A percentile compares a stretch with the other conserved stretches of the same genome.
phyloP scores from a whole-genome alignment of 2,329 filamentous ascomycete genomes.

The Ascochyta clinopodiicola region DNA sequence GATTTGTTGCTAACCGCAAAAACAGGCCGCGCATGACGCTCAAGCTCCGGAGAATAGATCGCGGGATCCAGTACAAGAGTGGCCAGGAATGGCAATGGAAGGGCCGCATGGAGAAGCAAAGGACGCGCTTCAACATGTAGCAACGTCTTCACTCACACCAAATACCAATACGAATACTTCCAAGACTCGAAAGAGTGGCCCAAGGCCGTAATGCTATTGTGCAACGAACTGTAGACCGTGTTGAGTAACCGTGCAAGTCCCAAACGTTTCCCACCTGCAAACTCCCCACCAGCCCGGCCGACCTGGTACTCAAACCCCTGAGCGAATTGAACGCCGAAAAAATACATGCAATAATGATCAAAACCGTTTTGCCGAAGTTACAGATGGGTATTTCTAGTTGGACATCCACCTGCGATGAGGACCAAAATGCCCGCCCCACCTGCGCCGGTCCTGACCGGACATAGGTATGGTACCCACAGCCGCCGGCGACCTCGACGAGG shows the following conservation, averaged over 20 bases:
- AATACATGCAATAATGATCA: slow-evolving; percentile 3
- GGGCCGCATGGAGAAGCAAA: slow-evolving; percentile 88
- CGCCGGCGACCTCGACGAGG: neutral
- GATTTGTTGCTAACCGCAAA: neutral
- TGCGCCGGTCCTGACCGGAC: too few species aligned
- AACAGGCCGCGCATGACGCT: slow-evolving; percentile 68
- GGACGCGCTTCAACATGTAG: slow-evolving; percentile 91
- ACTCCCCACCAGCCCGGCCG: neutral
- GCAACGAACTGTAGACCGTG: neutral
- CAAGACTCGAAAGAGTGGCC: neutral
- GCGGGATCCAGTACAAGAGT: slow-evolving; percentile 78
- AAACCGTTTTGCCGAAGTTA: neutral
- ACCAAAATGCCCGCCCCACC: too few species aligned
- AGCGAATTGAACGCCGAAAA: slow-evolving; percentile 7
- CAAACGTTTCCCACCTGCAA: slow-evolving; percentile 1
- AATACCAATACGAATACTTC: neutral
- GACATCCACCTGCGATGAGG: neutral
- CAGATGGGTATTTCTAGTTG: neutral
- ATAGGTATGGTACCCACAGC: neutral
- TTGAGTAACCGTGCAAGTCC: slow-evolving; percentile 2
- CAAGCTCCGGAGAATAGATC: slow-evolving; percentile 89
- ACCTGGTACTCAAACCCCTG: slow-evolving; percentile 1
- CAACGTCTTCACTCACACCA: neutral
- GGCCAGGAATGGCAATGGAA: slow-evolving; percentile 97
- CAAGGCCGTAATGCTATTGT: slow-evolving; percentile 5